Percentiles rank a stretch among this genome's conserved stretches.
Conservation (phyloP, 768 basidiomycete species). For the Clavaria fumosa region DNA sequence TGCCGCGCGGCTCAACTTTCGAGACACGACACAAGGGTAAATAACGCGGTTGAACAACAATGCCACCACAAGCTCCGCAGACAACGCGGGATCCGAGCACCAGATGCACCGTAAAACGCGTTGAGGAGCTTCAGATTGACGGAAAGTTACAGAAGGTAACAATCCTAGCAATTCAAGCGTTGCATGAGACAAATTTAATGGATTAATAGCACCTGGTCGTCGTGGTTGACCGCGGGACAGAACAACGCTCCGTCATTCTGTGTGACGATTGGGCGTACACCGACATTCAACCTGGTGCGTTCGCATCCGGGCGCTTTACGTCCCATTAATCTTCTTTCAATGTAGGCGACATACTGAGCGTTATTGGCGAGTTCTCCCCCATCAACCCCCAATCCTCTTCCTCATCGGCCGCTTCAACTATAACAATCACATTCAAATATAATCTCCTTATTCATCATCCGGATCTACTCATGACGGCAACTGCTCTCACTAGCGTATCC, state of each 20-base stretch:
- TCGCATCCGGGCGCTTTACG: neutral
- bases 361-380: constrained; percentile 35
- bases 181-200: no score
- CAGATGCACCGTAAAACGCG: no score
- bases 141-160: no score
- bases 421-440: constrained; percentile 43
- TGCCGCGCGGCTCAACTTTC: no score
- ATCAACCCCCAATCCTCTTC: constrained; percentile 21
- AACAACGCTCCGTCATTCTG: constrained; percentile 40
- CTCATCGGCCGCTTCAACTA: constrained; percentile 21
- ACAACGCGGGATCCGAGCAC: no score
- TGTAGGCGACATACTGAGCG: constrained; percentile 67
- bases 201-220: no score
- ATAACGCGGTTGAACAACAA: no score
- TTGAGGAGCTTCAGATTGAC: no score
- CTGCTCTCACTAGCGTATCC: constrained; percentile 68
- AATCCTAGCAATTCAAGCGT: no score
- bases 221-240: no score
- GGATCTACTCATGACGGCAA: constrained; percentile 83
- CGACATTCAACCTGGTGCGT: constrained; percentile 43
- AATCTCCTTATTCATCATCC: constrained; percentile 82
- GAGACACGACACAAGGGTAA: no score
- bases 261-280: constrained; percentile 66
- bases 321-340: neutral
- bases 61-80: no score